Evolutionary conservation across 2,329 filamentous ascomycete genomes (phyloP).

Genomic region (Exophiala lecanii-corni): DNA sequence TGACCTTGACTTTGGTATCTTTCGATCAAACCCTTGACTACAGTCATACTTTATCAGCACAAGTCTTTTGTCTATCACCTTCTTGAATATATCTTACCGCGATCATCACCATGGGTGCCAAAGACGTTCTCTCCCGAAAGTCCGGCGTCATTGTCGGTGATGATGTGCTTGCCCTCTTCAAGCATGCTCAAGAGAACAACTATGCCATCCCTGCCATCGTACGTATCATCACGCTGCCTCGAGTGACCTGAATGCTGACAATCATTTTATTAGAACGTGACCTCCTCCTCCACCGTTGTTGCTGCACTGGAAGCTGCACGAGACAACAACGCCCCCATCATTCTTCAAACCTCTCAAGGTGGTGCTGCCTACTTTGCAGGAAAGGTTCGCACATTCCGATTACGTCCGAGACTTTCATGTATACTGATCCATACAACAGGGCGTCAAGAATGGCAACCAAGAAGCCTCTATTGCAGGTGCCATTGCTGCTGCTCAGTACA

Average conservation of each 20-base stretch:
- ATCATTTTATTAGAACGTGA: slow-evolving; percentile 63
- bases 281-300: slow-evolving; percentile 82
- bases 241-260: slow-evolving; percentile 6
- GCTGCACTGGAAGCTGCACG: slow-evolving; percentile 90
- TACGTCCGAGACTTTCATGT: not conserved
- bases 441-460: slow-evolving; percentile 77
- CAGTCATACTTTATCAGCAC: not conserved
- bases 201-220: slow-evolving; percentile 84
- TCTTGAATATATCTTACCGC: not conserved
- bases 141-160: slow-evolving; percentile 63
- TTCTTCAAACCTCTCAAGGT: slow-evolving; percentile 90
- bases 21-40: not conserved
- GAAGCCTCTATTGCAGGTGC: slow-evolving; percentile 82
- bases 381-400: slow-evolving; percentile 52
- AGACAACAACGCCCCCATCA: slow-evolving; percentile 84
- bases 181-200: slow-evolving; percentile 80
- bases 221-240: slow-evolving; percentile 29
- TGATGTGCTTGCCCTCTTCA: slow-evolving; percentile 69
- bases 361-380: slow-evolving; percentile 90
- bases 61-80: not conserved
- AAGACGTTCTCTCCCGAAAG: slow-evolving; percentile 59
- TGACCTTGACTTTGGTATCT: not conserved
- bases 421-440: slow-evolving; percentile 39
- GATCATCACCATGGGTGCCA: slow-evolving; percentile 33
- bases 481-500: slow-evolving; percentile 87